A percentile compares a stretch with the other conserved stretches of the same genome.
Conservation (phyloP, 139 green algal genomes). For the Chlorella sp. region DNA sequence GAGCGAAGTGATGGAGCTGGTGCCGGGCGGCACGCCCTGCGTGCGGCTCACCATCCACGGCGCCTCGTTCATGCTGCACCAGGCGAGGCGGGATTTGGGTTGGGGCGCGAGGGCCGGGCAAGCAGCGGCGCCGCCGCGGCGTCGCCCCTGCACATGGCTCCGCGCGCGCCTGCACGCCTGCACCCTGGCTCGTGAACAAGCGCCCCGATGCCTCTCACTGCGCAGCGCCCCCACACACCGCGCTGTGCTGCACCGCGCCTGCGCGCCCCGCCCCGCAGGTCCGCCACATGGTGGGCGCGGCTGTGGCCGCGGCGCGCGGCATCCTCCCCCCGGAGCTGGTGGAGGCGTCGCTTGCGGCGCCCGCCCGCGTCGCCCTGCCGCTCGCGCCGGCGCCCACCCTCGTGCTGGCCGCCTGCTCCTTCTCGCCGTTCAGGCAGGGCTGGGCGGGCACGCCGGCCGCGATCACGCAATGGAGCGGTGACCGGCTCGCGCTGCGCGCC, state of each 20-base stretch:
- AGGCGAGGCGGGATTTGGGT: conserved; percentile 59
- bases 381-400: conserved; percentile 75
- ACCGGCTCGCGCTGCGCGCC: conserved; percentile 41
- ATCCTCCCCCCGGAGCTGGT: conserved; percentile 64
- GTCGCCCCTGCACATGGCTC: too few relatives aligned
- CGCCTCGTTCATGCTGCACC: conserved; percentile 80
- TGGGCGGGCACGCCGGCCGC: conserved; percentile 8
- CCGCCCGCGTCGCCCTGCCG: conserved; percentile 65
- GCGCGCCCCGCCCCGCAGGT: not conserved
- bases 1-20: conserved; percentile 30
- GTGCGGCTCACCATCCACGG: conserved; percentile 50
- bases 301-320: conserved; percentile 62
- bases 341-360: conserved; percentile 58
- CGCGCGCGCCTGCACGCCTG: too few relatives aligned
- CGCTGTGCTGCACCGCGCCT: not conserved
- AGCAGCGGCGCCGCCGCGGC: too few relatives aligned
- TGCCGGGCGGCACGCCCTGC: conserved; percentile 56
- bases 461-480: conserved; percentile 19
- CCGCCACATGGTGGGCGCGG: conserved; percentile 80
- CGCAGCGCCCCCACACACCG: not conserved
- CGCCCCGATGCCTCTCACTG: too few relatives aligned
- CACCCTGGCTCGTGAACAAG: too few relatives aligned
- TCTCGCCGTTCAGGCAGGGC: conserved; percentile 13
- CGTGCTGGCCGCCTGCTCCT: conserved; percentile 52
- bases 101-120: too few relatives aligned